Evolutionary conservation across 2,329 filamentous ascomycete species (phyloP).

Genomic region (Beauveria pseudobassiana): DNA sequence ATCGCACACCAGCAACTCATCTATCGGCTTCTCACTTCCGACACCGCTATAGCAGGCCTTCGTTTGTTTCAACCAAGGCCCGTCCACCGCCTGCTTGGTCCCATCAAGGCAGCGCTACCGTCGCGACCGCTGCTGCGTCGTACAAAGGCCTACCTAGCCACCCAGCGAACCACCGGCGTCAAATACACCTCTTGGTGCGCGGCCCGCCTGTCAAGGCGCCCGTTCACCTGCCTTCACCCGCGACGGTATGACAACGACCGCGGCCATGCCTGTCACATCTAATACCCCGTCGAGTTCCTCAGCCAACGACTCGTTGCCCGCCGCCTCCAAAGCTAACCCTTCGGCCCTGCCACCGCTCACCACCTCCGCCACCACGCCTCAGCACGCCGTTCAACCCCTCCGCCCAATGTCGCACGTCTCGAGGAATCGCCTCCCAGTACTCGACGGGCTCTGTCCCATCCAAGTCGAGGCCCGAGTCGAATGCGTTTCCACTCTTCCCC

Average conservation of each 20-base stretch:
- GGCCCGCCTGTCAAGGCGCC: conserved; percentile 9
- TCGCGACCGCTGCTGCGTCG: neutral
- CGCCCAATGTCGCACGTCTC: conserved; percentile 68
- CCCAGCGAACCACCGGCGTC: neutral
- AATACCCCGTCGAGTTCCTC: conserved; percentile 45
- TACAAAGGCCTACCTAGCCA: neutral
- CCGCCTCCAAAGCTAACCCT: conserved; percentile 43
- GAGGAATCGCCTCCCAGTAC: conserved; percentile 76
- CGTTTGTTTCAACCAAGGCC: neutral
- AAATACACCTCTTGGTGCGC: conserved; percentile 9
- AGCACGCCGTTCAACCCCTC: conserved; percentile 51
- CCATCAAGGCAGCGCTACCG: neutral
- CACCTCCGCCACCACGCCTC: conserved; percentile 46
- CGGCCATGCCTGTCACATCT: conserved; percentile 50
- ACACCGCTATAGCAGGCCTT: neutral
- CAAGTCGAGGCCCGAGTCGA: conserved; percentile 72
- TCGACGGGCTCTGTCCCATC: conserved; percentile 61
- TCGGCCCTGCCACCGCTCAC: conserved; percentile 45
- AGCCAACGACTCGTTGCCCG: conserved; percentile 37
- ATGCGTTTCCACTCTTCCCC: conserved; percentile 74
- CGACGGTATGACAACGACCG: conserved; percentile 30
- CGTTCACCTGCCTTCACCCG: conserved; percentile 1
- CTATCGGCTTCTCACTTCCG: neutral
- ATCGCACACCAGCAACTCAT: neutral
- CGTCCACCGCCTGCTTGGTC: neutral